Percentiles rank a stretch among this genome's conserved stretches.
phyloP scores from a whole-genome alignment of 2,329 filamentous ascomycete species.

The Colletotrichum truncatum region DNA sequence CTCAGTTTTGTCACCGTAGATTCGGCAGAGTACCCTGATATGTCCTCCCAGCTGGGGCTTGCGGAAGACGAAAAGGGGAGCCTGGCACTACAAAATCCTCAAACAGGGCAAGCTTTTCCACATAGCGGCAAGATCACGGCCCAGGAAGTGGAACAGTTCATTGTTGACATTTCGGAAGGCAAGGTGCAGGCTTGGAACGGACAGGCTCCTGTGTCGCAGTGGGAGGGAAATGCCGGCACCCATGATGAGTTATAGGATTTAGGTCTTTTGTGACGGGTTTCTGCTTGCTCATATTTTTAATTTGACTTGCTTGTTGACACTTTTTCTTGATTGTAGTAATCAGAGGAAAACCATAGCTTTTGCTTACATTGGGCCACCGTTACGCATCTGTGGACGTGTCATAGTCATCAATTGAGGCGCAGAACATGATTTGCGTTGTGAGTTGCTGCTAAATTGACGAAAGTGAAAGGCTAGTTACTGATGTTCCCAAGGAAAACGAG shows the following conservation, averaged over 20 bases:
- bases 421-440: too few relatives aligned
- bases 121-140: slow-evolving; percentile 42
- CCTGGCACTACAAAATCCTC: slow-evolving; percentile 53
- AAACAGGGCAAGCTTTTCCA: slow-evolving; percentile 53
- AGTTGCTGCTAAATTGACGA: too few relatives aligned
- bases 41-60: slow-evolving; percentile 48
- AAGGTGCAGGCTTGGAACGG: slow-evolving; percentile 49
- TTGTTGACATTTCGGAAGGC: slow-evolving; percentile 53
- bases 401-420: too few relatives aligned
- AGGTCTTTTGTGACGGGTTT: background rate
- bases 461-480: too few relatives aligned
- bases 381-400: too few relatives aligned
- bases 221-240: background rate
- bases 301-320: too few relatives aligned
- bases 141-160: slow-evolving; percentile 49
- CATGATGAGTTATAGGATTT: background rate
- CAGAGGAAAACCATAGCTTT: too few relatives aligned
- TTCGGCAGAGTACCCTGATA: slow-evolving; percentile 52
- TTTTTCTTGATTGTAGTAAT: too few relatives aligned
- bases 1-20: slow-evolving; percentile 58
- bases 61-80: slow-evolving; percentile 51
- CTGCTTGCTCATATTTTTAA: background rate
- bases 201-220: slow-evolving; percentile 18
- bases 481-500: too few relatives aligned
- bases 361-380: too few relatives aligned